Evolutionary conservation across 108 stramenopile genomes (phyloP), one percentile per base, ranked within the genome.

Genomic region (Epipyxis sp.): DNA sequence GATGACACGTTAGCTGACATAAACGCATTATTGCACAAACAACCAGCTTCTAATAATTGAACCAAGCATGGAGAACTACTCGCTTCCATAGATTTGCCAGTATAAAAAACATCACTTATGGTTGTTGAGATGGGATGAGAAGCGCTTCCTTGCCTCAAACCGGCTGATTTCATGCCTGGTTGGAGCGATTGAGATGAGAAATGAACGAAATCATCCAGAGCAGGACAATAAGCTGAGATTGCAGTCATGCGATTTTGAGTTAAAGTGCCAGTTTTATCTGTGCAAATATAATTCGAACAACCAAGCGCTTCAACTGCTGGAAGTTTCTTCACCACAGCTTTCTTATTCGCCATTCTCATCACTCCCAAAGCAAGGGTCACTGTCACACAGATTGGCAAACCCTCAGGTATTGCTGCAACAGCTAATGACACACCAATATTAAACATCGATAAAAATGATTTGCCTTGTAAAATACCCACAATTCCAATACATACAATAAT

Each of bases 401-500:
- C 71, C 43, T 74, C 71, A 3, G 71, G 71, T 30, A 74, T 74
- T 42, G 71, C 71, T 32, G 71, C 71, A 6, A 74, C 71, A 46
- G 71, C 71, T 29, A 74, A 25, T 10, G 46, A 54, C 46, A 74
- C 71, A 46, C 71, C 71, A 57, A 74, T 74, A 37, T 74, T 74
- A 37, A 74, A 74, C 71, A 74, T 74, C 6, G 32, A 34, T 10
- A 74, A 20, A 32, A 42, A 54, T 57, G 76, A 42, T 34, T 92
- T 82, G 62, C 94, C 93, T 69, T 92, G 84, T 2, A 91, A 59
- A 30, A 90, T 85, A 1, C 97, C 97, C 61, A 91, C 76, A 35
- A 92, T 40, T 16, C 91, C 94, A 81, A 98, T 95, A 25, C 92
- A 20, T 6, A 81, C 84, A 85, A 98, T 98, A 13, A 92, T 88